Percentiles rank a stretch among this genome's conserved stretches.
Evolutionary conservation across 129 eudicot species (phyloP).

Genomic region (Glebionis coronaria): DNA sequence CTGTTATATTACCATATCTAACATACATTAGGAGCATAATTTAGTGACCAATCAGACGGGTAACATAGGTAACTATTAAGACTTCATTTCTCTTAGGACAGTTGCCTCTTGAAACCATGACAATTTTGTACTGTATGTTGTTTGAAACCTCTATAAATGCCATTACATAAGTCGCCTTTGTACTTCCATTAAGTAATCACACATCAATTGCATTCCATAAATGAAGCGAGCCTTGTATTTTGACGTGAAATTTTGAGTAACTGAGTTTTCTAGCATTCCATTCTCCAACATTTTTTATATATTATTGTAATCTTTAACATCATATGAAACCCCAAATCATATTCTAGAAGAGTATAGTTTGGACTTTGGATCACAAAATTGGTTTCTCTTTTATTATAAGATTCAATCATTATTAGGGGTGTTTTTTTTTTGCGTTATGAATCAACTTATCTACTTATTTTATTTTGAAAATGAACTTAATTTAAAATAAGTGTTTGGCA

Average conservation of each 20-base stretch:
- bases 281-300: not conserved
- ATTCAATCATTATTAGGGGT: not conserved
- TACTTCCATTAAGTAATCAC: not conserved
- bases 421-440: too few species aligned
- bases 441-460: too few species aligned
- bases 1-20: conserved; percentile 36
- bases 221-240: not conserved
- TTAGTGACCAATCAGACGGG: not conserved
- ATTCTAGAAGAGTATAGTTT: too few species aligned
- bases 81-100: not conserved
- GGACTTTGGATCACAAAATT: not conserved
- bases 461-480: too few species aligned
- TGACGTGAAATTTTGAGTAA: not conserved
- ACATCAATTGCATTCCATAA: not conserved
- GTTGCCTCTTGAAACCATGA: not conserved
- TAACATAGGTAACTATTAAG: conserved; percentile 3
- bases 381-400: conserved; percentile 7
- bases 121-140: not conserved
- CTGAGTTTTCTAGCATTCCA: not conserved
- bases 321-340: not conserved
- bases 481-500: too few species aligned
- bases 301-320: not conserved
- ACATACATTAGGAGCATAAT: conserved; percentile 20
- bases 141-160: not conserved
- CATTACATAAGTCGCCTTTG: not conserved